Percentiles rank a stretch among this genome's conserved stretches.
phyloP scores from a whole-genome alignment of 2,329 filamentous ascomycete genomes.

The Ceratocystis eucalypticola region DNA sequence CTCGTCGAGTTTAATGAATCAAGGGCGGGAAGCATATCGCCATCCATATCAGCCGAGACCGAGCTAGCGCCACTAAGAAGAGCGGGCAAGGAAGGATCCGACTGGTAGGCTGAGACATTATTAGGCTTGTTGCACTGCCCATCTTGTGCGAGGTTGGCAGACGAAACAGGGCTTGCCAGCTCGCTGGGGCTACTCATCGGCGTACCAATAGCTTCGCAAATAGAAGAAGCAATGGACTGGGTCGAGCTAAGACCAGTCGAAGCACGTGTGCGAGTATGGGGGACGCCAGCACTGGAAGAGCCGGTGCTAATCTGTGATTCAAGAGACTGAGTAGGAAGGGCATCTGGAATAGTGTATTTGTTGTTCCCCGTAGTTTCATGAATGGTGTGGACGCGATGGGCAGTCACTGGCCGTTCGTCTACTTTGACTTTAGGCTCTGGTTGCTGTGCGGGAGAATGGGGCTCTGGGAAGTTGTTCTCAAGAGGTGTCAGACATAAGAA shows the following conservation, averaged over 20 bases:
- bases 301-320: slow-evolving; percentile 13
- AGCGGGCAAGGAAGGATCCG: slow-evolving; percentile 50
- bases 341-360: slow-evolving; percentile 2
- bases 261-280: slow-evolving; percentile 5
- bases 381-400: slow-evolving; percentile 31
- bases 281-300: slow-evolving; percentile 6
- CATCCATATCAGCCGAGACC: slow-evolving; percentile 48
- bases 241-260: slow-evolving; percentile 31
- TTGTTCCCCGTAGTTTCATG: slow-evolving; percentile 15
- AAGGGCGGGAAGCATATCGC: slow-evolving; percentile 42
- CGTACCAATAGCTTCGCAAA: slow-evolving; percentile 34
- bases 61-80: slow-evolving; percentile 51
- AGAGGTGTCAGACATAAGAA: slow-evolving; percentile 16
- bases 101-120: slow-evolving; percentile 42
- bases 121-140: slow-evolving; percentile 26
- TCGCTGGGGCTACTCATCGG: slow-evolving; percentile 44
- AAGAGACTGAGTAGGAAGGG: slow-evolving; percentile 9
- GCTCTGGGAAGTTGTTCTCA: slow-evolving; percentile 23
- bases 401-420: slow-evolving; percentile 36
- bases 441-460: slow-evolving; percentile 24
- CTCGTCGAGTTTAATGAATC: slow-evolving; percentile 32
- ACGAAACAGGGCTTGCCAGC: slow-evolving; percentile 35
- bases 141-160: slow-evolving; percentile 25
- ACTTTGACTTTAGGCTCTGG: slow-evolving; percentile 21
- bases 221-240: slow-evolving; percentile 34